These are phyloP conservation scores for Lipomyces yamanashiensis DNA, from an alignment of 805 yeast genomes.

Conservation along the genomic window DNA sequence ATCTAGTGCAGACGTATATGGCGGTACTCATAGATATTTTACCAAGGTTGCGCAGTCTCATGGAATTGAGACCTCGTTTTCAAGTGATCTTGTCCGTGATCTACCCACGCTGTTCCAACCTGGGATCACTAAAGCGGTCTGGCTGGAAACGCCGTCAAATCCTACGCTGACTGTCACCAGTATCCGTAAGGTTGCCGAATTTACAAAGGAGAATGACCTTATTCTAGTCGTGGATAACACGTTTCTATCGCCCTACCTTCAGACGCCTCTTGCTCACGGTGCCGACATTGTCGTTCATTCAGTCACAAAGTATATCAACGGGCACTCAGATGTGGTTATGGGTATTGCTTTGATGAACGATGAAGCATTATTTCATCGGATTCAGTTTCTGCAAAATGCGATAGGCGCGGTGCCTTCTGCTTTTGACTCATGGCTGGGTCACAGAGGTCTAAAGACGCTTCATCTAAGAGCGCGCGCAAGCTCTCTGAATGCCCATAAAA, in stretches of 20 bases:
- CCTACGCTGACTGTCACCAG: slow-evolving; percentile 84
- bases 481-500: slow-evolving; percentile 63
- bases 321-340: slow-evolving; percentile 89
- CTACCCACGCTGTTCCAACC: slow-evolving; percentile 59
- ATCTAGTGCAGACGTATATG: slow-evolving; percentile 84
- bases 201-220: slow-evolving; percentile 55
- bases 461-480: slow-evolving; percentile 80
- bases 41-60: slow-evolving; percentile 82
- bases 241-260: slow-evolving; percentile 82
- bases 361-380: slow-evolving; percentile 61
- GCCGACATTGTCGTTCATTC: slow-evolving; percentile 89
- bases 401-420: slow-evolving; percentile 89
- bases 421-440: slow-evolving; percentile 90
- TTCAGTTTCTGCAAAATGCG: slow-evolving; percentile 83
- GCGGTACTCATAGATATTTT: slow-evolving; percentile 90
- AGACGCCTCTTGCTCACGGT: slow-evolving; percentile 80
- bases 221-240: slow-evolving; percentile 84
- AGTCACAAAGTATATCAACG: slow-evolving; percentile 88
- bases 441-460: slow-evolving; percentile 86
- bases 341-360: slow-evolving; percentile 78
- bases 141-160: slow-evolving; percentile 90
- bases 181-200: slow-evolving; percentile 62
- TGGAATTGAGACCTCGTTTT: slow-evolving; percentile 71
- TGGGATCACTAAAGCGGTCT: slow-evolving; percentile 64
- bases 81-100: slow-evolving; percentile 65